A percentile compares a stretch with the other conserved stretches of the same genome.
These are phyloP conservation scores for Schizothecium vesticola DNA, from an alignment of 495 filamentous ascomycete species.

Conservation along the genomic window DNA sequence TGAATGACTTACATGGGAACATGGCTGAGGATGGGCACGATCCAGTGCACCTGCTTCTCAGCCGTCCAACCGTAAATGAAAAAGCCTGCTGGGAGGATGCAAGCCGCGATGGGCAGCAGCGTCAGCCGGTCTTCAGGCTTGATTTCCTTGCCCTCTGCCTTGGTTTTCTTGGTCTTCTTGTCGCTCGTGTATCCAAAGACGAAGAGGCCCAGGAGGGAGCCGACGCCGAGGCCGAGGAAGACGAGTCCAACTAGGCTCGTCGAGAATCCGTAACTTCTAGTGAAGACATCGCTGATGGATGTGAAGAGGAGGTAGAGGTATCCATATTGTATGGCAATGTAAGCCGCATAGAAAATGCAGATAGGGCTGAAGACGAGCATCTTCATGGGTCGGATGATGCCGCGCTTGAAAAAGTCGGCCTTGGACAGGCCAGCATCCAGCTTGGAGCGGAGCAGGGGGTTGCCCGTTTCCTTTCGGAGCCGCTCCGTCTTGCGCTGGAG, in stretches of 20 bases:
- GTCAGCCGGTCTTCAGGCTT: conserved; percentile 30
- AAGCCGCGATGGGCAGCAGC: conserved; percentile 34
- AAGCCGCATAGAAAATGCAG: conserved; percentile 59
- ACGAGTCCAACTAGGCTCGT: conserved; percentile 33
- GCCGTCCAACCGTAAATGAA: conserved; percentile 49
- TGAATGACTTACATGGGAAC: conserved; percentile 44
- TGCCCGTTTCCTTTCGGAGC: conserved; percentile 45
- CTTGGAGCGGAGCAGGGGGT: conserved; percentile 42
- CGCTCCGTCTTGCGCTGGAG: conserved; percentile 49
- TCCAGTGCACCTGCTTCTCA: conserved; percentile 38
- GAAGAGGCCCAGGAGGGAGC: conserved; percentile 30
- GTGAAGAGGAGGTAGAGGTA: conserved; percentile 73
- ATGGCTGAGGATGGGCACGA: conserved; percentile 46
- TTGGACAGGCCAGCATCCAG: conserved; percentile 45
- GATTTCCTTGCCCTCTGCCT: conserved; percentile 24
- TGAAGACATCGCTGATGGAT: conserved; percentile 55
- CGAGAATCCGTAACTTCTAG: conserved; percentile 41
- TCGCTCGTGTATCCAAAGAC: conserved; percentile 31
- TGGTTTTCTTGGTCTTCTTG: conserved; percentile 25
- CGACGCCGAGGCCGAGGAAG: conserved; percentile 37
- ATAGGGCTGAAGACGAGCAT: conserved; percentile 55
- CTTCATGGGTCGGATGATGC: conserved; percentile 47
- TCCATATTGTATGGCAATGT: conserved; percentile 68
- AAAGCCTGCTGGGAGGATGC: conserved; percentile 45
- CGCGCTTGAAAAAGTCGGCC: conserved; percentile 28